Evolutionary conservation across 805 yeast species (phyloP).

Genomic region (Monosporozyma unispora): DNA sequence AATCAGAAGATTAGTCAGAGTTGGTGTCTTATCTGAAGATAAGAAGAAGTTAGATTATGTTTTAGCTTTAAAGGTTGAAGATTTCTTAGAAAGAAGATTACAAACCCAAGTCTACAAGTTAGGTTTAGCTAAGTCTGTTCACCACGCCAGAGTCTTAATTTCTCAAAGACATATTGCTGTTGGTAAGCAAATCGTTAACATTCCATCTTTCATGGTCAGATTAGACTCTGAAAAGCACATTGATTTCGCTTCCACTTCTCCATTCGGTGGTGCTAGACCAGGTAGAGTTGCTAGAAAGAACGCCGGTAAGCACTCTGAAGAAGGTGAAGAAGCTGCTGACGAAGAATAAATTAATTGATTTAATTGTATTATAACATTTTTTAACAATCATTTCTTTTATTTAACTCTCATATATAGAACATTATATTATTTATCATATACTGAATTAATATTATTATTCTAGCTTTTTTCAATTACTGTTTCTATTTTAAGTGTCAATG

Average conservation of each 20-base stretch:
- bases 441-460: neutral
- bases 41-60: constrained; percentile 99
- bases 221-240: constrained; percentile 99
- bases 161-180: constrained; percentile 99
- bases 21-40: constrained; percentile 98
- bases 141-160: constrained; percentile 99
- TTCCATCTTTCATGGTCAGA: constrained; percentile 99
- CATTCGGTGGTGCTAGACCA: constrained; percentile 99
- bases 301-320: constrained; percentile 50
- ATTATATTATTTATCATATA: neutral
- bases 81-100: constrained; percentile 99
- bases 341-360: constrained; percentile 47
- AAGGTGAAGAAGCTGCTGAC: constrained; percentile 62
- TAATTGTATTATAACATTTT: neutral
- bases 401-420: neutral
- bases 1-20: constrained; percentile 98
- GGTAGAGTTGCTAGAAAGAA: constrained; percentile 99
- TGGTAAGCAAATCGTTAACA: constrained; percentile 98
- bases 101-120: constrained; percentile 99
- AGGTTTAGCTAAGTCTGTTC: constrained; percentile 98
- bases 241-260: constrained; percentile 98
- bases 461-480: neutral
- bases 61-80: constrained; percentile 95
- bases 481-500: neutral
- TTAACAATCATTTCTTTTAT: neutral